Base-by-base conservation (phyloP, 345 rosid species). In the Dipteronia sinensis region DNA sequence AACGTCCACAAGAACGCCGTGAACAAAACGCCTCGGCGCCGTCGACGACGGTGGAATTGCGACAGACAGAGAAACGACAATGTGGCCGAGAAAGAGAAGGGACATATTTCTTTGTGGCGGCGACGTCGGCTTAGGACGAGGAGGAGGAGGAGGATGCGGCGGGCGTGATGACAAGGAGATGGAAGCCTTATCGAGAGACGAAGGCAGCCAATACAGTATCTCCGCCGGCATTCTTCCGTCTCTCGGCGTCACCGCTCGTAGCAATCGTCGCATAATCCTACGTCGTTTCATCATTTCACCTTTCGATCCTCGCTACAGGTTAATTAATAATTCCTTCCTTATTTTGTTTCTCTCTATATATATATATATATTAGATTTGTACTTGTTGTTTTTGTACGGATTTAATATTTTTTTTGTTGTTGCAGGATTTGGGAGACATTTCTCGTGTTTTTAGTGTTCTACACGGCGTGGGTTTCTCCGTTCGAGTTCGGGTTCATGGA, bases 401-500 rank as follows among this genome's bases (percentile, higher is more conserved):
- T n/a, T 44, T 31, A 34, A 34, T 9, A 40, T 42, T 31, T 76
- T 1, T 66, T 38, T 11, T 27, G 1, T 17, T 42, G 17, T 61
- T 46, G 81, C 91, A 94, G 98, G 76, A 5, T 59, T 2, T 94
- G 98, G 98, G 90, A 90, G 69, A 82, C 87, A 0, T 93, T 87
- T 75, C 73, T 95, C 79, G 97, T 89, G 44, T 79, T 90, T 71
- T 78, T 95, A 16, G 98, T 95, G 27, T 85, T 91, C 78, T 95
- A 95, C 83, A 91, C 95, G 1, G 95, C 97, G 27, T 95, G 98
- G 98, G 98, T 87, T 4, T 93, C 95, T 1, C 97, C 98, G 1
- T 95, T 93, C 73, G 98, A 91, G 69, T 90, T 91, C 4, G 98
- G 98, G 3, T 95, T 86, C 77, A 75, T 93, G 15, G 77, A 69